Conservation (phyloP, 768 basidiomycete genomes). For the Mycena latifolia region DNA sequence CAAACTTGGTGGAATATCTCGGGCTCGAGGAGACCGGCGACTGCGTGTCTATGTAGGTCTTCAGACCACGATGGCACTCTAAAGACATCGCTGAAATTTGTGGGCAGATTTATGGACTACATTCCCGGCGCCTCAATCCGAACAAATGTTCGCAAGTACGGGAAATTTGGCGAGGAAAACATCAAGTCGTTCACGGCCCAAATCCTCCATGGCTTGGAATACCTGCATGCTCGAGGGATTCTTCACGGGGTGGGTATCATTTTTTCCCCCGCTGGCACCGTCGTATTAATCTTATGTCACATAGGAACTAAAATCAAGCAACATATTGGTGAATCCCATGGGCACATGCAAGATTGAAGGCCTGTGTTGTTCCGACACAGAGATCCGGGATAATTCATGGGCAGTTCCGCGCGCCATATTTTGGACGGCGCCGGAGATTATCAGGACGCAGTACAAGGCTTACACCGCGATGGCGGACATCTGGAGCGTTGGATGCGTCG, state of each 20-base stretch:
- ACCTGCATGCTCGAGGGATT: constrained; percentile 77
- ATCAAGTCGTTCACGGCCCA: constrained; percentile 80
- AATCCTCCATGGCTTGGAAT: constrained; percentile 78
- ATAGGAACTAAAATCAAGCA: constrained; percentile 86
- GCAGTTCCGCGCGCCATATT: constrained; percentile 49
- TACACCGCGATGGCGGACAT: constrained; percentile 86
- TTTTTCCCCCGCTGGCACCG: not conserved
- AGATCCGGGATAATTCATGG: constrained; percentile 65
- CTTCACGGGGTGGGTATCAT: constrained; percentile 70
- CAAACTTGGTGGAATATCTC: constrained; percentile 83
- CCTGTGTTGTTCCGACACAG: constrained; percentile 49
- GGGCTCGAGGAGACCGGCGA: constrained; percentile 75
- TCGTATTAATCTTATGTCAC: constrained; percentile 19
- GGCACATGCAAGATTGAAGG: constrained; percentile 78
- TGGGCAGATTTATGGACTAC: constrained; percentile 87
- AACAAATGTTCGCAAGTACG: constrained; percentile 73
- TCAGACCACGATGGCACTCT: not conserved
- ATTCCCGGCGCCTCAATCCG: constrained; percentile 84
- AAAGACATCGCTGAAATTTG: not conserved
- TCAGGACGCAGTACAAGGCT: constrained; percentile 46
- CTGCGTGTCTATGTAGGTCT: constrained; percentile 71
- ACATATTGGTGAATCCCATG: constrained; percentile 79
- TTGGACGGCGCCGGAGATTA: constrained; percentile 87
- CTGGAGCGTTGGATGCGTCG: constrained; percentile 85
- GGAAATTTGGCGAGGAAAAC: constrained; percentile 77